Percentiles rank a stretch among this genome's conserved stretches.
Conservation (phyloP, 495 filamentous ascomycete species). For the Xylaria castorea region DNA sequence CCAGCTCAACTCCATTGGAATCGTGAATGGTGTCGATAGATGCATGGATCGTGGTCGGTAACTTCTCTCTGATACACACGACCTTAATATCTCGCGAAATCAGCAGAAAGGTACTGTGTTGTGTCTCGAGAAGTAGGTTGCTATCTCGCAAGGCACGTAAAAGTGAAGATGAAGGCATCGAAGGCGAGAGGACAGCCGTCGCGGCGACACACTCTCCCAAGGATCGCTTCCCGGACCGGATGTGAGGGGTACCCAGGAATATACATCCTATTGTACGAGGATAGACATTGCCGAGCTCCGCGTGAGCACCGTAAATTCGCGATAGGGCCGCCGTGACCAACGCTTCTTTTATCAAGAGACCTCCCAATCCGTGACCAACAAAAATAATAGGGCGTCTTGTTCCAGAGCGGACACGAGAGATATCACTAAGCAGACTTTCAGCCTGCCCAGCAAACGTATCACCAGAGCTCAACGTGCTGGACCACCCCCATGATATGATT, state of each 20-base stretch:
- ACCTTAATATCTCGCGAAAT: conserved; percentile 43
- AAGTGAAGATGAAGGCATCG: conserved; percentile 30
- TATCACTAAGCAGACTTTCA: conserved; percentile 37
- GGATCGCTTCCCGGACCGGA: conserved; percentile 38
- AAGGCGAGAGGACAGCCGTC: conserved; percentile 35
- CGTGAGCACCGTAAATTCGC: conserved; percentile 41
- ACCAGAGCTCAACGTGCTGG: conserved; percentile 23
- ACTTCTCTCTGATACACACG: conserved; percentile 40
- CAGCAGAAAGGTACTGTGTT: conserved; percentile 38
- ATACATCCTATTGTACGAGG: conserved; percentile 44
- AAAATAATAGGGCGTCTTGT: conserved; percentile 47
- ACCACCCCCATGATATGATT: conserved; percentile 44
- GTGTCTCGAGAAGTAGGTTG: conserved; percentile 34
- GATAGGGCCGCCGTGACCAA: conserved; percentile 42
- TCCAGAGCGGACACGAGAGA: conserved; percentile 32
- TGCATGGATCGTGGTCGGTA: conserved; percentile 35
- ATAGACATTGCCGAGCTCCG: conserved; percentile 42
- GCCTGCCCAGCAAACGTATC: conserved; percentile 41
- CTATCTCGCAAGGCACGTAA: conserved; percentile 33
- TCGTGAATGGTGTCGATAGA: conserved; percentile 34
- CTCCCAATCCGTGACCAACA: conserved; percentile 47
- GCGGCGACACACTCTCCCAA: conserved; percentile 41
- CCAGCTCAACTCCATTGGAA: conserved; percentile 35
- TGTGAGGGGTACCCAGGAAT: conserved; percentile 51
- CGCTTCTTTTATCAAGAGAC: conserved; percentile 46